Base-by-base conservation (phyloP, 2,329 filamentous ascomycete species). In the Cladosporium sp. region DNA sequence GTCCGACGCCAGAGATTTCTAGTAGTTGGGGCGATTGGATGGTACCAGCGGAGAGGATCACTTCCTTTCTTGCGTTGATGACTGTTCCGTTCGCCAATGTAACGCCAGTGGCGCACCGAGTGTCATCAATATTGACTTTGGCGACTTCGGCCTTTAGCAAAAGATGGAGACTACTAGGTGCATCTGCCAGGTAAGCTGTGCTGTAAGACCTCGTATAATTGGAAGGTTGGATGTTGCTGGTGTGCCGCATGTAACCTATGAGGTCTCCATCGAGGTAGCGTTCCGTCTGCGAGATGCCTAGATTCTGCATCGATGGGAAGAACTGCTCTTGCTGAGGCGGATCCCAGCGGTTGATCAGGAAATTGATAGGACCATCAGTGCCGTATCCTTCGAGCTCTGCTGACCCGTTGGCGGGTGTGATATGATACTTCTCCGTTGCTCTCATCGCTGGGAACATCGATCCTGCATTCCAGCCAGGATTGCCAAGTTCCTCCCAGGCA, bases 1-100 rank as follows among this genome's bases (percentile, higher is more conserved):
- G 73, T 3, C 85, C 85, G 39, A 88, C 77, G 0, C 85, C 85
- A 0, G 83, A 86, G 1, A 86, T 73, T 62, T 88, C 84, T n/a
- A 82, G 77, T 15, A 84, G 73, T 69, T 81, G 83, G 5, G 80
- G 85, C 9, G 81, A 84, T 66, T 80, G 79, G 40, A 82, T 73
- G 28, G 77, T 80, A 0, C 86, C 86, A 0, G 83, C 84, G 4
- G 80, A 80, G 2, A 88, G 69, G 19, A 59, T 30, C 11, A 2
- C 78, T 73, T 1, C 75, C 71, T 74, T n/a, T 84, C 84, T 64
- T 2, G 71, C 73, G 19, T 63, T 67, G 25, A 75, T 64, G 34
- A 63, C 47, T 14, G 66, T 67, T 2, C 70, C 71, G 47, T 73
- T 58, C 36, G 66, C 62, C 1, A 74, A 60, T 0, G 67, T 72